phyloP scores from a whole-genome alignment of 208 protist species.

The Acanthamoeba castellanii region DNA sequence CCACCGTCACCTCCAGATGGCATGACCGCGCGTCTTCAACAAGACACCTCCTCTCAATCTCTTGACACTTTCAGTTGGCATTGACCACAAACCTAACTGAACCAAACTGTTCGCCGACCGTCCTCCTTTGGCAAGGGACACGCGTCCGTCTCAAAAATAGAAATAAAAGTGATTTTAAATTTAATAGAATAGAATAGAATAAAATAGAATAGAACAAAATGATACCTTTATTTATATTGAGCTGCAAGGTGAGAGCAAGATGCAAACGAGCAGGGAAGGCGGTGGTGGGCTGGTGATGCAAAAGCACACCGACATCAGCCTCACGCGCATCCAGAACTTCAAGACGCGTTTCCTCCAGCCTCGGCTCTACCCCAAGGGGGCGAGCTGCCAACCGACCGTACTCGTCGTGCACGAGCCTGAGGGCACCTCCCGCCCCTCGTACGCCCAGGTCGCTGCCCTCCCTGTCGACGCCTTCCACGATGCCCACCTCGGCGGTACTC shows the following conservation, averaged over 20 bases:
- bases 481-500: not conserved
- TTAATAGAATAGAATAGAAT: too few species aligned
- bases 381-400: not conserved
- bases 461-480: constrained; percentile 9
- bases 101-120: too few species aligned
- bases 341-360: constrained; percentile 43
- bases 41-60: not conserved
- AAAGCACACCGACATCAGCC: constrained; percentile 70
- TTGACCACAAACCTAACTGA: not conserved
- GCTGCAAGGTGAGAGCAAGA: not conserved
- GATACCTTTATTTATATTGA: too few species aligned
- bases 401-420: not conserved
- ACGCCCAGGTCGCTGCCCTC: not conserved
- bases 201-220: too few species aligned
- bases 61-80: not conserved
- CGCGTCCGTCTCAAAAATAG: too few species aligned
- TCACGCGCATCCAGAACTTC: constrained; percentile 31
- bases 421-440: constrained; percentile 23
- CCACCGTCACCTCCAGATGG: not conserved
- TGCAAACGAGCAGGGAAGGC: constrained; percentile 20
- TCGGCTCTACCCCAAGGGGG: constrained; percentile 11
- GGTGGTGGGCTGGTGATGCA: constrained; percentile 66
- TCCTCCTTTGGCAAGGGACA: too few species aligned
- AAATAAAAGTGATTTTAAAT: too few species aligned
- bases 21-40: not conserved